These are phyloP conservation scores for Planoprotostelium fungivorum DNA, from an alignment of 78 protist species.

Conservation along the genomic window DNA sequence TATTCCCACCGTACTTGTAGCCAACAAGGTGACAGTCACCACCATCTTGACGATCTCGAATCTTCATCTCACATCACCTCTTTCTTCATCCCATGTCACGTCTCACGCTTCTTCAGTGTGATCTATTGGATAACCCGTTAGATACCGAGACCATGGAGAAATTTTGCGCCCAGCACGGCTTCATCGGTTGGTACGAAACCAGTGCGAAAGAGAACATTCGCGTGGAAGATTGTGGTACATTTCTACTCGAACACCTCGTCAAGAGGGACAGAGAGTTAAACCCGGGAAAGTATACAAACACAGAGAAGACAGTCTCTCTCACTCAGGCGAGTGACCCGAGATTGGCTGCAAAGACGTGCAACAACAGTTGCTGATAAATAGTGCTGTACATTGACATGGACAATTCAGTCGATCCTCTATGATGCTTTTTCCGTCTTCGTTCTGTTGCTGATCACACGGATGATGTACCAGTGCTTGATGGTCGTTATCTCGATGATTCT, in stretches of 20 bases:
- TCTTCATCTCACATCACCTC: no score
- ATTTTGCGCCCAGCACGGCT: constrained; percentile 73
- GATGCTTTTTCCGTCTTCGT: no score
- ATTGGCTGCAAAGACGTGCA: neutral
- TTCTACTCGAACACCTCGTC: constrained; percentile 72
- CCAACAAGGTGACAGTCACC: constrained; percentile 72
- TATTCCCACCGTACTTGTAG: constrained; percentile 90
- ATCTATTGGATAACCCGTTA: neutral
- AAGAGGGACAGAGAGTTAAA: constrained; percentile 29
- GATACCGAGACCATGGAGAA: constrained; percentile 41
- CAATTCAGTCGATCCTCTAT: no score
- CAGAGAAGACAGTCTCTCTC: neutral
- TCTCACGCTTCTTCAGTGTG: neutral
- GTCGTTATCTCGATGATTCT: no score
- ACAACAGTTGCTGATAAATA: no score
- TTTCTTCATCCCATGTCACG: neutral
- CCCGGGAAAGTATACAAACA: neutral
- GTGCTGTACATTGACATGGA: no score
- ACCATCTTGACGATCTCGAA: neutral
- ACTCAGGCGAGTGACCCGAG: neutral
- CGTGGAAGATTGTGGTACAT: constrained; percentile 71
- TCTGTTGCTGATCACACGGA: no score
- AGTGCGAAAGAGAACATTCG: constrained; percentile 81
- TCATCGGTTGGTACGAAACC: constrained; percentile 84
- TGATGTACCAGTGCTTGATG: no score